Evolutionary conservation across 768 basidiomycete species (phyloP).

Genomic region (Amylocystis lapponica): DNA sequence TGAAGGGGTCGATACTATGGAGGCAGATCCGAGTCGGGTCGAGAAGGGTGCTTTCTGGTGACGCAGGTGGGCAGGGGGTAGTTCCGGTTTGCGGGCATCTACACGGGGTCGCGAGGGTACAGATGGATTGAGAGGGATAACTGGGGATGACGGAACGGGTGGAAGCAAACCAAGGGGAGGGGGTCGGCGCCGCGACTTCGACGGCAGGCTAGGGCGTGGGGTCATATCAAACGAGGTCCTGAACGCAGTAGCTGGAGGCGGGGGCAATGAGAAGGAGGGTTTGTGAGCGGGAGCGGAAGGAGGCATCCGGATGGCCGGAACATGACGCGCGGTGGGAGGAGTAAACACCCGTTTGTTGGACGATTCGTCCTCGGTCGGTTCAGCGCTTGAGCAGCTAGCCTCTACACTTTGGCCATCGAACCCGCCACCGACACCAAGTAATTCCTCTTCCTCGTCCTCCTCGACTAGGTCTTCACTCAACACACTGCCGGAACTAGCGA

Average conservation of each 20-base stretch:
- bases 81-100: constrained; percentile 47
- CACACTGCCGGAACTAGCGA: constrained; percentile 70
- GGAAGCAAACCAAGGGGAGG: constrained; percentile 57
- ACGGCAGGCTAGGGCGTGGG: constrained; percentile 19
- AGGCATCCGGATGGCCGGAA: constrained; percentile 13
- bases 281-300: constrained; percentile 35
- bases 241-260: constrained; percentile 47
- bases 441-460: constrained; percentile 71
- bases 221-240: constrained; percentile 45
- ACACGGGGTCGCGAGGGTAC: constrained; percentile 44
- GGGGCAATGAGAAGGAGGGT: constrained; percentile 49
- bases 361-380: constrained; percentile 29
- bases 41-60: constrained; percentile 14
- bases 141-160: constrained; percentile 69
- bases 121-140: constrained; percentile 39
- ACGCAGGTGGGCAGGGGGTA: constrained; percentile 51
- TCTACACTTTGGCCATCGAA: constrained; percentile 39
- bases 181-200: constrained; percentile 56
- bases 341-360: constrained; percentile 13
- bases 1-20: constrained; percentile 48
- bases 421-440: constrained; percentile 63
- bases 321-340: constrained; percentile 22
- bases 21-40: constrained; percentile 14
- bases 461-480: constrained; percentile 79
- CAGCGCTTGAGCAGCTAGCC: constrained; percentile 23